A percentile compares a stretch with the other conserved stretches of the same genome.
These are phyloP conservation scores for Allomyces macrogynus DNA, from an alignment of 192 early-diverging fungal genomes.

Conservation along the genomic window DNA sequence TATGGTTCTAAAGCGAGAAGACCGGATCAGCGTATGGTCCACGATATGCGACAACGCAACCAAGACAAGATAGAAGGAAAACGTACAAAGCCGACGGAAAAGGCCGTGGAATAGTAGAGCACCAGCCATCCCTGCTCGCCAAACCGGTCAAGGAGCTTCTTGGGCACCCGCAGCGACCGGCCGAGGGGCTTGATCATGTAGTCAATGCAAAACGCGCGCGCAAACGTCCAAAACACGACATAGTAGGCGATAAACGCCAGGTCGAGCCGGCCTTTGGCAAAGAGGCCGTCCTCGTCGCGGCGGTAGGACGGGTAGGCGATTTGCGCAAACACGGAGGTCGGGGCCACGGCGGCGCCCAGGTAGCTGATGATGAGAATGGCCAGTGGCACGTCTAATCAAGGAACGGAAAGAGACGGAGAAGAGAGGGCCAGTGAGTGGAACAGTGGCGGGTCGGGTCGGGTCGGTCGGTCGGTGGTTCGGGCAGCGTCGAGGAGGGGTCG, in stretches of 20 bases:
- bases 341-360: too few species aligned
- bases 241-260: background rate
- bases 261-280: background rate
- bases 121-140: slow-evolving; percentile 27
- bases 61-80: slow-evolving; percentile 1
- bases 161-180: background rate
- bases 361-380: background rate
- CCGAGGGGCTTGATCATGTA: background rate
- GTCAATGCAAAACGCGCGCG: background rate
- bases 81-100: slow-evolving; percentile 12
- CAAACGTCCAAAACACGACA: background rate
- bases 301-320: background rate
- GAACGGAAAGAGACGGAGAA: background rate
- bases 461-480: background rate
- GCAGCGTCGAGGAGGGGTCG: too few species aligned
- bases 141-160: slow-evolving; percentile 12
- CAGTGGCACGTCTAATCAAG: background rate
- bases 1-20: background rate
- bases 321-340: too few species aligned
- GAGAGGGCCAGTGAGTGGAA: too few species aligned
- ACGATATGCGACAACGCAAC: background rate
- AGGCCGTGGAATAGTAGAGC: slow-evolving; percentile 17
- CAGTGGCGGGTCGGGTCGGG: too few species aligned
- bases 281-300: background rate
- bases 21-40: background rate